Evolutionary conservation across 306 rosid genomes (phyloP).

Genomic region (Gastrolobium villosum): DNA sequence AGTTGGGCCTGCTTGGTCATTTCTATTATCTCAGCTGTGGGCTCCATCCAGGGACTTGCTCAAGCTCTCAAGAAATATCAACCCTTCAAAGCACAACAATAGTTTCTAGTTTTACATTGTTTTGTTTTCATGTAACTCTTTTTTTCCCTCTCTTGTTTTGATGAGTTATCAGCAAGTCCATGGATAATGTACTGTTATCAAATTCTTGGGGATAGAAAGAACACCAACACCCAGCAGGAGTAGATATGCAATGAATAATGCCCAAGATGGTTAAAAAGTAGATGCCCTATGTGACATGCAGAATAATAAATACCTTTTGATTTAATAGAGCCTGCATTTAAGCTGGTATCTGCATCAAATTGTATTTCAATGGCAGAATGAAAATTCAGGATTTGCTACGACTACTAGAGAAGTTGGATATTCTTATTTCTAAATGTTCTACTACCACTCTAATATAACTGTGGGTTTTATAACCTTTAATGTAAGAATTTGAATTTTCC

Average conservation of each 20-base stretch:
- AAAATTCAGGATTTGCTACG: neutral
- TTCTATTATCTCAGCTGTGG: conserved; percentile 31
- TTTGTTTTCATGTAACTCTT: neutral
- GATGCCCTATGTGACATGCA: neutral
- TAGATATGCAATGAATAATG: neutral
- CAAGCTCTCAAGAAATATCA: conserved; percentile 9
- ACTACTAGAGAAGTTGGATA: too few species aligned
- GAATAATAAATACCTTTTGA: neutral
- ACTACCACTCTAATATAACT: too few species aligned
- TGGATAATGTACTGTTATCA: conserved; percentile 7
- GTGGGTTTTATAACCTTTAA: too few species aligned
- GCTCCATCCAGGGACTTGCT: conserved; percentile 38
- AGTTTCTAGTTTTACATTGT: neutral
- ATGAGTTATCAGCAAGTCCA: neutral
- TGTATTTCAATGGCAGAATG: neutral
- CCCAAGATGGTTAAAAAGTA: conserved; percentile 2
- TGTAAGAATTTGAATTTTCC: too few species aligned
- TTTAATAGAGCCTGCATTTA: neutral
- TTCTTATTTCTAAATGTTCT: too few species aligned
- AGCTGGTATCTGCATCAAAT: neutral
- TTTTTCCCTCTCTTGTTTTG: neutral
- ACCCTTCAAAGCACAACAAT: conserved; percentile 15
- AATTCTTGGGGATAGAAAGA: neutral
- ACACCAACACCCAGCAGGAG: neutral
- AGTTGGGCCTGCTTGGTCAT: conserved; percentile 31